phyloP scores from a whole-genome alignment of 2,329 filamentous ascomycete genomes.

The Nemania serpens region DNA sequence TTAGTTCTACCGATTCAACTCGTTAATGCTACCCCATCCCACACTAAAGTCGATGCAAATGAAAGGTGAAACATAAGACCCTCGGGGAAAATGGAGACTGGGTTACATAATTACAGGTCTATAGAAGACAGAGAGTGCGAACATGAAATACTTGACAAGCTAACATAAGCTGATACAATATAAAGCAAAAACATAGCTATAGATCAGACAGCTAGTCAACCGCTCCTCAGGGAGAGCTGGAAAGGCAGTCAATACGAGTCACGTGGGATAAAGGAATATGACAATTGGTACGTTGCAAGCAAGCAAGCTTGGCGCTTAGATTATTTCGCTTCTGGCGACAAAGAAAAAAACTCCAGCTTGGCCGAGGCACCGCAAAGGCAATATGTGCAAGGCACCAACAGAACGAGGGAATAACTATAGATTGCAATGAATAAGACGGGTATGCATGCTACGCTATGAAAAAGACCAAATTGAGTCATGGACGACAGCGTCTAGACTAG shows the following conservation, averaged over 20 bases:
- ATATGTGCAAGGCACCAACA: neutral
- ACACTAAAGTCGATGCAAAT: no score
- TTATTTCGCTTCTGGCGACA: neutral
- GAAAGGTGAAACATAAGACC: no score
- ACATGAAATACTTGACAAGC: neutral
- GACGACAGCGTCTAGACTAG: neutral
- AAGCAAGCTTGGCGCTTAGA: no score
- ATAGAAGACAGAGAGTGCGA: neutral
- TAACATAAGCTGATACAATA: neutral
- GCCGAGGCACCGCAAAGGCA: neutral
- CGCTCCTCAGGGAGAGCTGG: no score
- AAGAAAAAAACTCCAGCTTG: neutral
- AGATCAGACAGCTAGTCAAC: no score
- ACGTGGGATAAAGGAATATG: neutral
- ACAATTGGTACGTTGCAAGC: neutral
- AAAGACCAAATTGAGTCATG: neutral
- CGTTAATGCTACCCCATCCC: no score
- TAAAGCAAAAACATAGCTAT: no score
- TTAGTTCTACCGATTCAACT: no score
- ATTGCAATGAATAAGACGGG: neutral
- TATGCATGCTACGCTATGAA: neutral
- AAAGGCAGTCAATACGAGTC: neutral
- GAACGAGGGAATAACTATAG: neutral
- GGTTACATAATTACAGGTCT: neutral
- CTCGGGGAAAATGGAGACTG: neutral